A percentile compares a stretch with the other conserved stretches of the same genome.
Conservation (phyloP, 2,329 filamentous ascomycete species). For the Phialemoniopsis sp. region DNA sequence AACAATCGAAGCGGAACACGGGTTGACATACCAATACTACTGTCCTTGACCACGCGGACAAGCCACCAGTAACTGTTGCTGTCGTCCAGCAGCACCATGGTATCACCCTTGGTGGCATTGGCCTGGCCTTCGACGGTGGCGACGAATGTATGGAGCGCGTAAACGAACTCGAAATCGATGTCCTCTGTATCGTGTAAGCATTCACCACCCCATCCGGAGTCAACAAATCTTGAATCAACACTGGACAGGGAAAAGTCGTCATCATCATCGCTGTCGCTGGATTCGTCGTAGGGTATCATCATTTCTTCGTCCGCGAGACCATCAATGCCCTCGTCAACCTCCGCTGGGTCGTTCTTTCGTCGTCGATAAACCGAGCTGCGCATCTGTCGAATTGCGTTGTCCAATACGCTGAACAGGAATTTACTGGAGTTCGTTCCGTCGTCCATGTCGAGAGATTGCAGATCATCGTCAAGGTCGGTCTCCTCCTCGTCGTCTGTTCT, state of each 20-base stretch:
- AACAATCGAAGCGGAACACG: neutral
- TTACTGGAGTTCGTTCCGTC: too few species aligned
- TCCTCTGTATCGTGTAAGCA: conserved; percentile 95
- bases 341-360: too few species aligned
- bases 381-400: too few species aligned
- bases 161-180: conserved; percentile 99
- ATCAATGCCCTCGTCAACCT: neutral
- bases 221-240: conserved; percentile 59
- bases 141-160: conserved; percentile 95
- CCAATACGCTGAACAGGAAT: too few species aligned
- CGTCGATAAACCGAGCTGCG: neutral
- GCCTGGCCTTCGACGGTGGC: conserved; percentile 97
- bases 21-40: conserved; percentile 67
- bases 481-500: conserved; percentile 1
- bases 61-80: conserved; percentile 99
- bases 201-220: conserved; percentile 70
- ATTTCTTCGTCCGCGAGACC: conserved; percentile 3
- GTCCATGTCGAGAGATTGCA: too few species aligned
- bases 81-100: conserved; percentile 96
- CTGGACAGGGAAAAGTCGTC: conserved; percentile 47
- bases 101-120: conserved; percentile 97
- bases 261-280: conserved; percentile 54
- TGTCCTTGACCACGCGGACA: conserved; percentile 94
- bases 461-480: neutral
- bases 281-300: conserved; percentile 12